These are phyloP conservation scores for Capsicum rhomboideum DNA, from an alignment of 257 asterid species.

Conservation along the genomic window DNA sequence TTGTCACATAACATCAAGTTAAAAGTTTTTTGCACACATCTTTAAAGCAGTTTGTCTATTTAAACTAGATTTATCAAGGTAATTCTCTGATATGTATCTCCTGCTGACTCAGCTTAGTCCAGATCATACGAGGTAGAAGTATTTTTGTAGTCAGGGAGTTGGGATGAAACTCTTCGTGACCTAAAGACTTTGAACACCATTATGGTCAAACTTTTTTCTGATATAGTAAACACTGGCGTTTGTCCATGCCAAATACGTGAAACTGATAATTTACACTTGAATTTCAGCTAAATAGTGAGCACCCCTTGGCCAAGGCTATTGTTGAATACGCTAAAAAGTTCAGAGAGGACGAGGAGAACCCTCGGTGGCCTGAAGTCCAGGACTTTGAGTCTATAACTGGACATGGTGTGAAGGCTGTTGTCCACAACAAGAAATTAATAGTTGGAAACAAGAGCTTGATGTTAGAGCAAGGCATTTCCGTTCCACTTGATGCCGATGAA, in stretches of 20 bases:
- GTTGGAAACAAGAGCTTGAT: constrained; percentile 16
- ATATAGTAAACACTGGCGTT: background rate
- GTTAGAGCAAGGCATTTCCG: constrained; percentile 1
- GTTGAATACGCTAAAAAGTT: constrained; percentile 15
- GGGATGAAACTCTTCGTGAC: background rate
- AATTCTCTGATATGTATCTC: background rate
- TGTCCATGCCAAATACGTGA: background rate
- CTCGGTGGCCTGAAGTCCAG: background rate
- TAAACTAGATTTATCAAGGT: background rate
- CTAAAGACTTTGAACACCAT: background rate
- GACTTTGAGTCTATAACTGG: constrained; percentile 15
- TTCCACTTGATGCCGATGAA: constrained; percentile 6
- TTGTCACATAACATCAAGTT: background rate
- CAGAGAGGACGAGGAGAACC: background rate
- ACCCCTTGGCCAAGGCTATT: constrained; percentile 18
- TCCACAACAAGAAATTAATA: background rate
- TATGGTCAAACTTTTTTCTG: background rate
- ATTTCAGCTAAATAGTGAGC: constrained; percentile 15
- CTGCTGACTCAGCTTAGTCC: background rate
- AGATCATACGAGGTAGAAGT: background rate
- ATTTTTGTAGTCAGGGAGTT: background rate
- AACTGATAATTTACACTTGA: background rate
- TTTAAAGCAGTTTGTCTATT: background rate
- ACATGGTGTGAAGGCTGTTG: constrained; percentile 12
- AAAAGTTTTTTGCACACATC: background rate